phyloP scores from a whole-genome alignment of 805 yeast species.

The Starmerella powellii region DNA sequence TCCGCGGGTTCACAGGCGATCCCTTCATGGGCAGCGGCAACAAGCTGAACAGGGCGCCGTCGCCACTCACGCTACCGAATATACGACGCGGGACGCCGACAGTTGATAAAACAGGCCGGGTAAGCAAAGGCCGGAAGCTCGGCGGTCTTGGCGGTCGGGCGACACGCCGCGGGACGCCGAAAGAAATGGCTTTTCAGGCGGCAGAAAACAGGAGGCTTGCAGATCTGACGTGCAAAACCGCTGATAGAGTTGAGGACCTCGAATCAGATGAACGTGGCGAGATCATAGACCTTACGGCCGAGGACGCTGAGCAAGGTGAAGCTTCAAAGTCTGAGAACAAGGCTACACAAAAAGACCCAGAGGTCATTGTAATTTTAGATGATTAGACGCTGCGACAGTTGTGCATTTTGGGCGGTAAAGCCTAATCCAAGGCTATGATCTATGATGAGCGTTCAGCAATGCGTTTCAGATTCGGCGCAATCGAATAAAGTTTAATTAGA shows the following conservation, averaged over 20 bases:
- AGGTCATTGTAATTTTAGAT: no score
- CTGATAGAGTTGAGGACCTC: slow-evolving; percentile 2
- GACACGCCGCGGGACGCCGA: slow-evolving; percentile 28
- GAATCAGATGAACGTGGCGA: slow-evolving; percentile 9
- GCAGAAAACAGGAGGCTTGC: slow-evolving; percentile 41
- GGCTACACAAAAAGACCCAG: no score
- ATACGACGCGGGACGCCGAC: background rate
- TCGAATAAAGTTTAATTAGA: no score
- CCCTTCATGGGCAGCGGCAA: slow-evolving; percentile 42
- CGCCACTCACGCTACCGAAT: background rate
- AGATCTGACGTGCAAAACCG: slow-evolving; percentile 19
- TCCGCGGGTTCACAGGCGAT: slow-evolving; percentile 35
- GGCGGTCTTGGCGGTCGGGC: slow-evolving; percentile 30
- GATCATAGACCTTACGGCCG: slow-evolving; percentile 11
- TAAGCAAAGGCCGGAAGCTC: slow-evolving; percentile 27
- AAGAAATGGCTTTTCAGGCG: slow-evolving; percentile 45
- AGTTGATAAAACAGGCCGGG: background rate
- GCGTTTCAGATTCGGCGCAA: no score
- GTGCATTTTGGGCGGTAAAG: no score
- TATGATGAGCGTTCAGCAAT: no score
- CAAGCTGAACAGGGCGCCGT: slow-evolving; percentile 33
- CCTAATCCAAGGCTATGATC: no score
- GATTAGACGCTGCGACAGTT: no score
- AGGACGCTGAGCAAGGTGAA: slow-evolving; percentile 5
- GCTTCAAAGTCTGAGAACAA: no score